Evolutionary conservation across 371 early-diverging fungal species (phyloP).

Genomic region (Mucor irregularis): DNA sequence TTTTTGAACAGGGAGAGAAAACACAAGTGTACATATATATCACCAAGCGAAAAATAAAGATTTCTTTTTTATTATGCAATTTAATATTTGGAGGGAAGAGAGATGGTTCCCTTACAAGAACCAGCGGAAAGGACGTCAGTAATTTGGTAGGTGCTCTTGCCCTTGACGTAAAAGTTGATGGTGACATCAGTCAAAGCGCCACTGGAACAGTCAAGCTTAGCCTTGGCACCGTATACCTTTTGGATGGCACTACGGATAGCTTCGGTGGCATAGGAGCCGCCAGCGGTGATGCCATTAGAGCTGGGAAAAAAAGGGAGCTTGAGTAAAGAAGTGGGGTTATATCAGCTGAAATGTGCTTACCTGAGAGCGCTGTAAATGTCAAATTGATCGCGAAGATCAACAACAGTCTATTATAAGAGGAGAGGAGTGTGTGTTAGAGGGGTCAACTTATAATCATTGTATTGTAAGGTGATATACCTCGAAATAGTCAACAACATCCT

Average conservation of each 20-base stretch:
- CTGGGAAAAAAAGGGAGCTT: slow-evolving; percentile 15
- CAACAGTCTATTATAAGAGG: slow-evolving; percentile 23
- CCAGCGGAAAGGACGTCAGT: slow-evolving; percentile 34
- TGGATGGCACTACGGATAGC: slow-evolving; percentile 35
- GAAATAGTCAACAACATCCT: slow-evolving; percentile 51
- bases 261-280: slow-evolving; percentile 28
- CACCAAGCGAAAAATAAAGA: too few relatives aligned
- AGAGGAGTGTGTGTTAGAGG: not conserved
- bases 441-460: not conserved
- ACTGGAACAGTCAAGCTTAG: slow-evolving; percentile 33
- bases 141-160: slow-evolving; percentile 31
- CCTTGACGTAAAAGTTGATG: slow-evolving; percentile 44
- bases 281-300: slow-evolving; percentile 45
- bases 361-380: slow-evolving; percentile 46
- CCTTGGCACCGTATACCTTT: slow-evolving; percentile 23
- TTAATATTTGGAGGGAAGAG: slow-evolving; percentile 37
- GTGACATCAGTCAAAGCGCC: slow-evolving; percentile 33
- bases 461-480: slow-evolving; percentile 21
- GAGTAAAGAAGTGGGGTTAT: not conserved
- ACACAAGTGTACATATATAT: slow-evolving; percentile 1
- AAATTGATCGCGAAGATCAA: slow-evolving; percentile 41
- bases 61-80: too few relatives aligned
- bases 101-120: slow-evolving; percentile 35
- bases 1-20: slow-evolving; percentile 19
- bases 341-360: slow-evolving; percentile 2